Evolutionary conservation across 176 grass and related monocot species (phyloP).

Genomic region (Aechmea fasciata): DNA sequence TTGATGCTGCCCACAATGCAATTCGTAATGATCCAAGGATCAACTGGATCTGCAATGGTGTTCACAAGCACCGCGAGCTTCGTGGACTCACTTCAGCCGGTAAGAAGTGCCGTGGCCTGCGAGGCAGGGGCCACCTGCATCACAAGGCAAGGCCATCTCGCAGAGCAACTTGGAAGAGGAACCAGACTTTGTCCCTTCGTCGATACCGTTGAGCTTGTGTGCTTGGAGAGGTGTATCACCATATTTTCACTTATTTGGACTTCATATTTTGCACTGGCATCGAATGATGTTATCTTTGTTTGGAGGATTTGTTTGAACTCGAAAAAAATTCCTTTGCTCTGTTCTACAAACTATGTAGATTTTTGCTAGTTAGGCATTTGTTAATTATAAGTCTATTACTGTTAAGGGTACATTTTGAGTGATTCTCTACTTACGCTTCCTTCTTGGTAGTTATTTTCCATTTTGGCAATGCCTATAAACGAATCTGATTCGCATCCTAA

Average conservation of each 20-base stretch:
- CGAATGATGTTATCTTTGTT: background rate
- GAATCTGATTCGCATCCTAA: too few species aligned
- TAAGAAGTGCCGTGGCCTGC: slow-evolving; percentile 2
- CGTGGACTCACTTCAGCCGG: background rate
- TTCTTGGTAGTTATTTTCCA: too few species aligned
- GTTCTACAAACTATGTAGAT: background rate
- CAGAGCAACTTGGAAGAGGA: slow-evolving; percentile 4
- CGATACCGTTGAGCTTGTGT: background rate
- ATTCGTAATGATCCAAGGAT: slow-evolving; percentile 2
- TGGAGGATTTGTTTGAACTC: background rate
- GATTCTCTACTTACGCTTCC: too few species aligned
- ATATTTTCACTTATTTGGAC: background rate
- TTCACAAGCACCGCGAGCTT: slow-evolving; percentile 1
- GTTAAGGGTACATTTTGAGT: too few species aligned
- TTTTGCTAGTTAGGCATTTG: background rate
- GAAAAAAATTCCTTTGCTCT: background rate
- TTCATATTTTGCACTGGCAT: background rate
- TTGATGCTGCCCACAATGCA: slow-evolving; percentile 5
- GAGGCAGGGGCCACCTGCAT: background rate
- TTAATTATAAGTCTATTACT: background rate
- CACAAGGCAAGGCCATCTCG: slow-evolving; percentile 1
- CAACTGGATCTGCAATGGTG: slow-evolving; percentile 3
- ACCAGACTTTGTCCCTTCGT: background rate
- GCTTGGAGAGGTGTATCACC: background rate
- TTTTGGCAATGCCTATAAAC: too few species aligned